phyloP scores from a whole-genome alignment of 1,139 yeast species.

The Yamadazyma sp. region DNA sequence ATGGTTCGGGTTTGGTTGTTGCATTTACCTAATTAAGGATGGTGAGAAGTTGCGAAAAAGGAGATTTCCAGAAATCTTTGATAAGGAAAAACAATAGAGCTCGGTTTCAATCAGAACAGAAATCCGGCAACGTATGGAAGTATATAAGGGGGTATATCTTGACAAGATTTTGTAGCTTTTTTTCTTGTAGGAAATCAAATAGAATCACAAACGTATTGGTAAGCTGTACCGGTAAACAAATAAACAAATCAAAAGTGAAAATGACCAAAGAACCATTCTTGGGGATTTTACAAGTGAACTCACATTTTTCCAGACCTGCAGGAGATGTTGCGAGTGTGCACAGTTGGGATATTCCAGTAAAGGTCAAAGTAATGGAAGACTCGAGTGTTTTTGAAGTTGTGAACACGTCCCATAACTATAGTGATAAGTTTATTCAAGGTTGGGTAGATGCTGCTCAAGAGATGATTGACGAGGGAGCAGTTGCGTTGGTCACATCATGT shows the following conservation, averaged over 20 bases:
- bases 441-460: slow-evolving; percentile 16
- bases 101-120: background rate
- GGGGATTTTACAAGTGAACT: slow-evolving; percentile 13
- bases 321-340: slow-evolving; percentile 24
- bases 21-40: slow-evolving; percentile 14
- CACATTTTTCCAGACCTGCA: slow-evolving; percentile 22
- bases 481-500: slow-evolving; percentile 21
- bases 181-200: no score
- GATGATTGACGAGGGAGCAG: slow-evolving; percentile 19
- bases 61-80: slow-evolving; percentile 14
- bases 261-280: slow-evolving; percentile 9
- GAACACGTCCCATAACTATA: slow-evolving; percentile 12
- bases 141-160: slow-evolving; percentile 1
- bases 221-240: background rate
- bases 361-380: slow-evolving; percentile 16
- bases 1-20: slow-evolving; percentile 22
- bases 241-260: background rate
- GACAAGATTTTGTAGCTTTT: background rate
- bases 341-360: slow-evolving; percentile 20
- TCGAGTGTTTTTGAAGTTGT: slow-evolving; percentile 20
- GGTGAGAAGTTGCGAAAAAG: slow-evolving; percentile 32
- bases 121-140: background rate
- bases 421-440: slow-evolving; percentile 16
- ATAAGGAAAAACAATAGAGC: background rate
- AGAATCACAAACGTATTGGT: no score